Conservation (phyloP, 495 filamentous ascomycete species). For the Penicillium psychrofluorescens region DNA sequence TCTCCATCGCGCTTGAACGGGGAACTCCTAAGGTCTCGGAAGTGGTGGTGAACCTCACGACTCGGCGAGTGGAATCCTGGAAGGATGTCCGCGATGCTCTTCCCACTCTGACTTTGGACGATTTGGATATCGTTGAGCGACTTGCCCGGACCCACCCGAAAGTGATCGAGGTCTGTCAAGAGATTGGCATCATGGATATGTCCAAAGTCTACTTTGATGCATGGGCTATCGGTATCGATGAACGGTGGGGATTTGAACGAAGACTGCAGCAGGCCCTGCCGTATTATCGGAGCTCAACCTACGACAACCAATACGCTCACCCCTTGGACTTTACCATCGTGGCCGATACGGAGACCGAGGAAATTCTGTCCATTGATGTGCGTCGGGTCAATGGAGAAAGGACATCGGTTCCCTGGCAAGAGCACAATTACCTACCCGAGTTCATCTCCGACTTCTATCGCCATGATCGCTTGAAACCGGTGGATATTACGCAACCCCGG, state of each 20-base stretch:
- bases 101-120: constrained; percentile 84
- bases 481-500: constrained; percentile 32
- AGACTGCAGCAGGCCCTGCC: constrained; percentile 31
- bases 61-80: constrained; percentile 63
- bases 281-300: constrained; percentile 39
- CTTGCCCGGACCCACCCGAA: constrained; percentile 64
- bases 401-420: constrained; percentile 43
- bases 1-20: constrained; percentile 26
- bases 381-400: constrained; percentile 70
- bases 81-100: constrained; percentile 65
- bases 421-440: constrained; percentile 46
- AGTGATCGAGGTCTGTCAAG: constrained; percentile 78
- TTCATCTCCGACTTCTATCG: constrained; percentile 27
- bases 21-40: constrained; percentile 51
- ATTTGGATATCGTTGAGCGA: constrained; percentile 72
- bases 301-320: constrained; percentile 37
- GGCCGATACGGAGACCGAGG: constrained; percentile 72
- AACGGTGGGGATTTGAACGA: constrained; percentile 32
- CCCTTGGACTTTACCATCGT: constrained; percentile 31
- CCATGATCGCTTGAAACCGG: constrained; percentile 30
- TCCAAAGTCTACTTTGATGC: constrained; percentile 73
- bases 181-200: constrained; percentile 83
- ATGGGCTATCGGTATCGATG: constrained; percentile 34
- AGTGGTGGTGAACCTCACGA: constrained; percentile 66
- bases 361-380: constrained; percentile 86